These are phyloP conservation scores for Globisporangium megalacanthum DNA, from an alignment of 352 stramenopile species.

Conservation along the genomic window DNA sequence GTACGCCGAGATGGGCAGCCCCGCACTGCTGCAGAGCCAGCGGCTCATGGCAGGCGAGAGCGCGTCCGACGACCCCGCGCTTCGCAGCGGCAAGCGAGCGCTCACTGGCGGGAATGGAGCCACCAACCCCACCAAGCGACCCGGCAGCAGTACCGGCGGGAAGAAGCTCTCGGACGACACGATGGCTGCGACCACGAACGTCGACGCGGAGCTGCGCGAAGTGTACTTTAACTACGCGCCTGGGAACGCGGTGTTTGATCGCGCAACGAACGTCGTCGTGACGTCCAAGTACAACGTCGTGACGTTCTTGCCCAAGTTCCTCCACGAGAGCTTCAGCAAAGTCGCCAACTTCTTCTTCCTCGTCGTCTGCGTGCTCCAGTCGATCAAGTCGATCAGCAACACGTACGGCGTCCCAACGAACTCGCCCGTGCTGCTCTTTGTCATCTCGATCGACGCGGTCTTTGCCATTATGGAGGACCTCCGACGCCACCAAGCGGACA, in stretches of 20 bases:
- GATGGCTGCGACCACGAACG: constrained; percentile 13
- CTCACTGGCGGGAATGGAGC: constrained; percentile 15
- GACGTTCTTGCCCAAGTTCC: constrained; percentile 87
- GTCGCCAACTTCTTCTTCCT: constrained; percentile 93
- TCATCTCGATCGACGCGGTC: constrained; percentile 83
- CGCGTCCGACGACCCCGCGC: constrained; percentile 5
- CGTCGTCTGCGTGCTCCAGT: constrained; percentile 83
- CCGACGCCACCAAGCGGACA: constrained; percentile 68
- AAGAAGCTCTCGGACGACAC: constrained; percentile 1
- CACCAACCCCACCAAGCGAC: constrained; percentile 2
- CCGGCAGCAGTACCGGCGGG: neutral
- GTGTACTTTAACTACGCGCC: constrained; percentile 73
- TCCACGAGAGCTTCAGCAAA: constrained; percentile 81
- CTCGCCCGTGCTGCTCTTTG: constrained; percentile 81
- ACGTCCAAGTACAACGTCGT: constrained; percentile 90
- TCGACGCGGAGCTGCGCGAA: constrained; percentile 28
- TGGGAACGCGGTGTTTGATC: constrained; percentile 59
- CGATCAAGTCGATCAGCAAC: constrained; percentile 77
- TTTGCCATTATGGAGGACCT: constrained; percentile 86
- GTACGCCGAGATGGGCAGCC: constrained; percentile 26
- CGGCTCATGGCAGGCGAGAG: constrained; percentile 11
- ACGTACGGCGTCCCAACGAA: constrained; percentile 77
- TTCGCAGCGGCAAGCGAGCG: constrained; percentile 11
- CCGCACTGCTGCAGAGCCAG: constrained; percentile 17
- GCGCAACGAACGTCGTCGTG: constrained; percentile 82